phyloP scores from a whole-genome alignment of 2,329 filamentous ascomycete genomes.

The Cladophialophora exuberans region DNA sequence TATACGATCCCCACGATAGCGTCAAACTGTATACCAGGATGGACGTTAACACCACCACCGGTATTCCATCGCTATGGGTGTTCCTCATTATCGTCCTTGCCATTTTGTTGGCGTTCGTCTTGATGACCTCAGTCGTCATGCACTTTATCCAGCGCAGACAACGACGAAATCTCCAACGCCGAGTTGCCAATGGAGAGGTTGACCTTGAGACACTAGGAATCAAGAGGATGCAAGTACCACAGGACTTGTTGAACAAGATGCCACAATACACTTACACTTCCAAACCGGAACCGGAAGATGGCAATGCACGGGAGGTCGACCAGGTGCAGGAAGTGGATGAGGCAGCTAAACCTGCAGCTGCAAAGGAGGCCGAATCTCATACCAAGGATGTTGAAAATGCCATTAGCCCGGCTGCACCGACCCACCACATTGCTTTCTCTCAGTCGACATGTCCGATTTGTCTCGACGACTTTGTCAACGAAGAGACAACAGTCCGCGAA shows the following conservation, averaged over 20 bases:
- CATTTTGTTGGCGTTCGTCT: conserved; percentile 70
- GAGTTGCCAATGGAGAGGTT: conserved; percentile 77
- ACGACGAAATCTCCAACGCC: conserved; percentile 67
- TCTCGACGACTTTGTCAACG: conserved; percentile 74
- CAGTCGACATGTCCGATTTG: conserved; percentile 92
- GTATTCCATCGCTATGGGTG: conserved; percentile 77
- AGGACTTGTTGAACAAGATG: conserved; percentile 70
- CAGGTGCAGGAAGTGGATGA: conserved; percentile 1
- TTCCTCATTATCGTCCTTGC: conserved; percentile 72
- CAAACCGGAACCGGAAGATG: conserved; percentile 13
- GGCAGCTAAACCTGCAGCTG: background rate
- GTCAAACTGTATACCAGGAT: conserved; percentile 52
- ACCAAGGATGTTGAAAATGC: conserved; percentile 1
- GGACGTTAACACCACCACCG: conserved; percentile 49
- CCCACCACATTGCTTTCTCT: conserved; percentile 52
- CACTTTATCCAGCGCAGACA: conserved; percentile 75
- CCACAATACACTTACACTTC: conserved; percentile 74
- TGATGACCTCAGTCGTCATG: conserved; percentile 70
- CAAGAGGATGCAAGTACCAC: conserved; percentile 77
- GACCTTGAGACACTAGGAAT: conserved; percentile 86
- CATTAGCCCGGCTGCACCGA: conserved; percentile 1
- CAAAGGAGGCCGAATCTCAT: background rate
- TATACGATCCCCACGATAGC: conserved; percentile 47
- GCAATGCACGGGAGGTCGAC: background rate
- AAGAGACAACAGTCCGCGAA: conserved; percentile 75